Percentiles rank a stretch among this genome's conserved stretches.
Evolutionary conservation across 78 protist genomes (phyloP).

Genomic region (Tieghemostelium lacteum): DNA sequence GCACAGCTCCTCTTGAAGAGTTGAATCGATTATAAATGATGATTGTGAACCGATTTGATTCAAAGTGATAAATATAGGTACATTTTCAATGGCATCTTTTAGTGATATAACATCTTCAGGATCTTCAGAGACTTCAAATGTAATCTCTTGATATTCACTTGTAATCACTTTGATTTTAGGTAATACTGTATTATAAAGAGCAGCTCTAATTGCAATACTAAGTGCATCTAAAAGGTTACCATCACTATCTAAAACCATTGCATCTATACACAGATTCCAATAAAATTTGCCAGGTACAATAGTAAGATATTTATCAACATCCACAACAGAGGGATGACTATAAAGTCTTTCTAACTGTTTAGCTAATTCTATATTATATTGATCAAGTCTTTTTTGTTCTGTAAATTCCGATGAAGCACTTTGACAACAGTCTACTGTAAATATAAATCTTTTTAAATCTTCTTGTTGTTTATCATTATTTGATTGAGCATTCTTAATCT

Average conservation of each 20-base stretch:
- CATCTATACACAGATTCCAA: slow-evolving; percentile 87
- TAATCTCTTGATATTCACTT: slow-evolving; percentile 53
- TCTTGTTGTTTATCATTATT: background rate
- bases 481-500: slow-evolving; percentile 1
- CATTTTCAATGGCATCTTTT: slow-evolving; percentile 5
- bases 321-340: slow-evolving; percentile 17
- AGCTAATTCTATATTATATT: slow-evolving; percentile 71
- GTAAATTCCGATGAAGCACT: slow-evolving; percentile 85
- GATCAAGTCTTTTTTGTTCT: slow-evolving; percentile 76
- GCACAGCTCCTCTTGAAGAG: slow-evolving; percentile 83
- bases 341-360: slow-evolving; percentile 66
- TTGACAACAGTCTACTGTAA: slow-evolving; percentile 66
- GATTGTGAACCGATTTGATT: slow-evolving; percentile 76
- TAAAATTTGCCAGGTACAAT: slow-evolving; percentile 74
- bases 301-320: slow-evolving; percentile 7
- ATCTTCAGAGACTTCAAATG: slow-evolving; percentile 74
- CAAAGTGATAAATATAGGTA: slow-evolving; percentile 74
- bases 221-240: slow-evolving; percentile 87
- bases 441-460: slow-evolving; percentile 38
- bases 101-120: slow-evolving; percentile 12
- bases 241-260: slow-evolving; percentile 76
- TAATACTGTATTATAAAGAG: slow-evolving; percentile 72
- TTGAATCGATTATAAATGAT: slow-evolving; percentile 80
- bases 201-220: slow-evolving; percentile 78
- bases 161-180: slow-evolving; percentile 49